Evolutionary conservation across 2,329 filamentous ascomycete species (phyloP).

Genomic region (Aspergillus brunneoviolaceus): DNA sequence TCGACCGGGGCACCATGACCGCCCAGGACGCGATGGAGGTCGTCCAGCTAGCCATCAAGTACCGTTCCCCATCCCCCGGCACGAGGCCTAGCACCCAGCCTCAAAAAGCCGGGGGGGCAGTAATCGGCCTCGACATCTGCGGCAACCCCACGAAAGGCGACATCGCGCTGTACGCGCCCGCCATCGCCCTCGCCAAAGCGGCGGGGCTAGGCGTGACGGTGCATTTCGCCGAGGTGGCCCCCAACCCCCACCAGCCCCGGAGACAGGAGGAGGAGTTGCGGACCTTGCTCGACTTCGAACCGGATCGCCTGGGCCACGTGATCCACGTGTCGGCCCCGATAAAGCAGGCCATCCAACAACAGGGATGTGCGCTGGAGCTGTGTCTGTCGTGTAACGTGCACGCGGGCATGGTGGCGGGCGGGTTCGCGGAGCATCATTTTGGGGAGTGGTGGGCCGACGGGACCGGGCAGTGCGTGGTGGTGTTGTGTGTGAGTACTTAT

Average conservation of each 20-base stretch:
- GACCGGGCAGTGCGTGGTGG: conserved; percentile 52
- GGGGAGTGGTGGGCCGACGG: conserved; percentile 65
- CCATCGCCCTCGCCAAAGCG: conserved; percentile 58
- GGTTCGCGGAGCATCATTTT: conserved; percentile 71
- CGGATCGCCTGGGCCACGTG: conserved; percentile 73
- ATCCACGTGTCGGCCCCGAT: conserved; percentile 67
- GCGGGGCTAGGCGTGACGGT: conserved; percentile 65
- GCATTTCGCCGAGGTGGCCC: conserved; percentile 70
- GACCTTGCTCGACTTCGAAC: conserved; percentile 64
- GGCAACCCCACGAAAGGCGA: conserved; percentile 68
- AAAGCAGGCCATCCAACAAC: conserved; percentile 55
- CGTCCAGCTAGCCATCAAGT: conserved; percentile 61
- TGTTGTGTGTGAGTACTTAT: conserved; percentile 61
- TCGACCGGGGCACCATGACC: conserved; percentile 66
- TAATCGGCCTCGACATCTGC: conserved; percentile 77
- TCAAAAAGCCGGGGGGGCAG: conserved; percentile 40
- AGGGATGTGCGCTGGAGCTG: conserved; percentile 67
- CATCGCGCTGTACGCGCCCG: conserved; percentile 58
- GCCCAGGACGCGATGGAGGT: conserved; percentile 61
- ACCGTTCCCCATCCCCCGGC: conserved; percentile 28
- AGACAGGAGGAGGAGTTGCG: conserved; percentile 60
- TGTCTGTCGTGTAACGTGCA: conserved; percentile 81
- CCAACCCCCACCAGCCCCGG: conserved; percentile 43
- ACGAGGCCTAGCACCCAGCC: too few relatives aligned
- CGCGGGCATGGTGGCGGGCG: conserved; percentile 68